Percentiles rank a stretch among this genome's conserved stretches.
Evolutionary conservation across 108 stramenopile species (phyloP).

Genomic region (Skeletonema marinoi): DNA sequence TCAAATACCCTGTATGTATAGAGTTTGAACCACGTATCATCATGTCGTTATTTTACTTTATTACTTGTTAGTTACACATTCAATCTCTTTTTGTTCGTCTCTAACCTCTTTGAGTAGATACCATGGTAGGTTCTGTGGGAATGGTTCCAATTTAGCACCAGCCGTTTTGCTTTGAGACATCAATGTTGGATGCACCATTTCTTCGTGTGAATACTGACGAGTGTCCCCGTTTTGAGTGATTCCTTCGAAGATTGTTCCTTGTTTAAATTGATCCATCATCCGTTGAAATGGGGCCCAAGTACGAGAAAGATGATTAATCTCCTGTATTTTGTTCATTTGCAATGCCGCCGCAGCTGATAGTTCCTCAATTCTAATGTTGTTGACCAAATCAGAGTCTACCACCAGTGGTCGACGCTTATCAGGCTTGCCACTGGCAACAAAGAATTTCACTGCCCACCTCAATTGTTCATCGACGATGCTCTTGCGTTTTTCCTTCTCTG

Average conservation of each 20-base stretch:
- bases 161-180: neutral
- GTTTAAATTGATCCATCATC: slow-evolving; percentile 15
- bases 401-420: slow-evolving; percentile 30
- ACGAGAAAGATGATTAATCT: neutral
- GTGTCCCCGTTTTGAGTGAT: neutral
- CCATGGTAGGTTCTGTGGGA: neutral
- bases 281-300: slow-evolving; percentile 33
- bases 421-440: slow-evolving; percentile 34
- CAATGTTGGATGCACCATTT: neutral
- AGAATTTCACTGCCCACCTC: slow-evolving; percentile 40
- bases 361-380: slow-evolving; percentile 13
- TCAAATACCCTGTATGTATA: no score
- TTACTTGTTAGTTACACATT: neutral
- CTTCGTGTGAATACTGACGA: no score
- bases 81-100: neutral
- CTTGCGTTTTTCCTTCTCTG: slow-evolving; percentile 6
- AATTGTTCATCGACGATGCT: slow-evolving; percentile 33
- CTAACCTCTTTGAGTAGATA: neutral
- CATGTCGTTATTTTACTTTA: no score
- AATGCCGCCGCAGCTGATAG: slow-evolving; percentile 5
- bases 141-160: neutral
- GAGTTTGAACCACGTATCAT: no score
- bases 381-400: neutral
- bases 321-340: neutral
- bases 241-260: neutral